Evolutionary conservation across 441 rosid genomes (phyloP), one percentile per base, ranked within the genome.

Genomic region (Erysimum pusillum): DNA sequence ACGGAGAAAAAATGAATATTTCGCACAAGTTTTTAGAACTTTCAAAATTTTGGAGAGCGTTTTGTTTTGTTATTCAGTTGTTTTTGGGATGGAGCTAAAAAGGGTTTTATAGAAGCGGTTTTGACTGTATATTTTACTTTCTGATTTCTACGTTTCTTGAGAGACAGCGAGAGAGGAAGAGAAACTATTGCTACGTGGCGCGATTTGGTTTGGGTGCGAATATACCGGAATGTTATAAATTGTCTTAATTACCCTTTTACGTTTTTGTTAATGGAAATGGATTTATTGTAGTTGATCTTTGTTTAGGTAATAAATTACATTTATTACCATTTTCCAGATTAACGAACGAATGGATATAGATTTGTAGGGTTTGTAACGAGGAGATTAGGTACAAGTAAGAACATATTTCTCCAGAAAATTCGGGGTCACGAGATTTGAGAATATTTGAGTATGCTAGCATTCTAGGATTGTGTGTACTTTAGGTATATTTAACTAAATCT

Each of bases 141-240:
- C 14, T 18, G 63, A 36, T 49, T 76, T 77, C 53, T 77, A 77
- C 80, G 76, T 71, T 77, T 77, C 68, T 12, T 31, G 12, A 75
- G 73, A 57, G 51, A 52, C 22, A 65, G 20, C 44, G 25, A 49
- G 7, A 36, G 11, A 2, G 7, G 46, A 42, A n/a, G 25, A 38
- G 14, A 9, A 54, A 53, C 2, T 22, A 9, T 18, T 25, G 44
- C 31, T 63, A 76, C 59, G 71, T 76, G 75, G 70, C 70, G 8
- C 9, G 38, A 8, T 63, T 28, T 62, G 52, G 51, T 69, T 7
- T 44, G 64, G 57, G 42, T 63, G 66, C 59, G 75, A 76, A 76
- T 53, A 69, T 76, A 69, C 75, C 18, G 65, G 80, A 69, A 2
- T 53, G 1, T 1, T 10, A 0, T 0, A 6, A 35, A 63, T 44